A percentile compares a stretch with the other conserved stretches of the same genome.
phyloP scores from a whole-genome alignment of 2,329 filamentous ascomycete genomes.

The Ophiocordyceps australis region DNA sequence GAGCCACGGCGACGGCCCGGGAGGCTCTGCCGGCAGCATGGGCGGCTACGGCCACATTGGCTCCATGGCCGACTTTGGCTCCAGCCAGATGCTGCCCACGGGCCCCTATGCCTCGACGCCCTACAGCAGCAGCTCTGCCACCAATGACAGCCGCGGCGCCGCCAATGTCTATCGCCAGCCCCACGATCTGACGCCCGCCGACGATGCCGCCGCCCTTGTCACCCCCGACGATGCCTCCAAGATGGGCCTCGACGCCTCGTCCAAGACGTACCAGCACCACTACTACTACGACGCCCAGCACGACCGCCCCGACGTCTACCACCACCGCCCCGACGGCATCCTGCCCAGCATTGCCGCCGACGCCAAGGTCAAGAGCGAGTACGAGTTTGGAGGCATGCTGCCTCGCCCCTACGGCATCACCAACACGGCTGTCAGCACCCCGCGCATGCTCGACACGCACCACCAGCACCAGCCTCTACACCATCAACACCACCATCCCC shows the following conservation, averaged over 20 bases:
- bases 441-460: too few species aligned
- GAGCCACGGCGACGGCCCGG: constrained; percentile 49
- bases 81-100: constrained; percentile 15
- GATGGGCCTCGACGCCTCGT: constrained; percentile 17
- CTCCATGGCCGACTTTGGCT: constrained; percentile 10
- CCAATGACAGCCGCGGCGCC: constrained; percentile 23
- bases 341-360: constrained; percentile 12
- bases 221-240: constrained; percentile 29
- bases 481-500: background rate
- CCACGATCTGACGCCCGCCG: constrained; percentile 25
- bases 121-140: constrained; percentile 9
- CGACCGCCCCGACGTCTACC: constrained; percentile 3
- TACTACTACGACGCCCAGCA: constrained; percentile 15
- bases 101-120: constrained; percentile 6
- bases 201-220: constrained; percentile 33
- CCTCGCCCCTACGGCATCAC: constrained; percentile 20
- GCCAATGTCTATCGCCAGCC: constrained; percentile 25
- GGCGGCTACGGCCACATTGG: constrained; percentile 19
- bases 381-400: constrained; percentile 22
- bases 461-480: too few species aligned
- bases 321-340: constrained; percentile 15
- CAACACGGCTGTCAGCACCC: constrained; percentile 5
- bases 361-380: constrained; percentile 30
- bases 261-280: constrained; percentile 37
- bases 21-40: constrained; percentile 44